A percentile compares a stretch with the other conserved stretches of the same genome.
Evolutionary conservation across 805 yeast species (phyloP).

Genomic region (Candida chilensis): DNA sequence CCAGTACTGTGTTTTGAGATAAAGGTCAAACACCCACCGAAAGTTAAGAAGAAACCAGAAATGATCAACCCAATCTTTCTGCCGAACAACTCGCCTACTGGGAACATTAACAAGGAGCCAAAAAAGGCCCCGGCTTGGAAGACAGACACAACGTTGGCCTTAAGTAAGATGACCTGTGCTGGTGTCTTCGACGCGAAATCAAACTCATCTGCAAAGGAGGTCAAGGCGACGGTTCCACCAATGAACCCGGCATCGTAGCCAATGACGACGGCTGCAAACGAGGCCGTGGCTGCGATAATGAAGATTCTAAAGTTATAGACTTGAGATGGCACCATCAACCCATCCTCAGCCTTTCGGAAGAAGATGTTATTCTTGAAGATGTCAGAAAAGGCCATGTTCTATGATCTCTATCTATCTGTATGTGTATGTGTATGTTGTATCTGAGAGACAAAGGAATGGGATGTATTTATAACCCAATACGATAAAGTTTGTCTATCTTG

Average conservation of each 20-base stretch:
- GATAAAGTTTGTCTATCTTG: no score
- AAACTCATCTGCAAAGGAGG: conserved; percentile 34
- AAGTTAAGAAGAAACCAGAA: conserved; percentile 27
- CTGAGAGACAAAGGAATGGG: no score
- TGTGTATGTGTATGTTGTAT: no score
- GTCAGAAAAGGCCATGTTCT: no score
- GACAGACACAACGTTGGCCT: conserved; percentile 34
- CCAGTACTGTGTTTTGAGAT: conserved; percentile 19
- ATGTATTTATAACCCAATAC: no score
- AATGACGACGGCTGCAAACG: conserved; percentile 39
- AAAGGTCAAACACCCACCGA: conserved; percentile 35
- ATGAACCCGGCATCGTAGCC: conserved; percentile 51
- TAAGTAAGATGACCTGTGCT: conserved; percentile 11
- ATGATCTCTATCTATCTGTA: no score
- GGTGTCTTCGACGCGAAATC: conserved; percentile 22
- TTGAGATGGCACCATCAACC: conserved; percentile 18
- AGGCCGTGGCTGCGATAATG: conserved; percentile 31
- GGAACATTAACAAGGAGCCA: conserved; percentile 33
- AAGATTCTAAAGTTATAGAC: conserved; percentile 36
- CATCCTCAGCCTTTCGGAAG: not conserved
- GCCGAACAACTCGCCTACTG: conserved; percentile 29
- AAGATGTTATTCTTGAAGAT: not conserved
- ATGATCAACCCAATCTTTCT: conserved; percentile 25
- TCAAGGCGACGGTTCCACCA: conserved; percentile 41
- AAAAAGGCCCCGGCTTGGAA: conserved; percentile 46